phyloP scores from a whole-genome alignment of 2,329 filamentous ascomycete genomes.

The Colletotrichum sp. region DNA sequence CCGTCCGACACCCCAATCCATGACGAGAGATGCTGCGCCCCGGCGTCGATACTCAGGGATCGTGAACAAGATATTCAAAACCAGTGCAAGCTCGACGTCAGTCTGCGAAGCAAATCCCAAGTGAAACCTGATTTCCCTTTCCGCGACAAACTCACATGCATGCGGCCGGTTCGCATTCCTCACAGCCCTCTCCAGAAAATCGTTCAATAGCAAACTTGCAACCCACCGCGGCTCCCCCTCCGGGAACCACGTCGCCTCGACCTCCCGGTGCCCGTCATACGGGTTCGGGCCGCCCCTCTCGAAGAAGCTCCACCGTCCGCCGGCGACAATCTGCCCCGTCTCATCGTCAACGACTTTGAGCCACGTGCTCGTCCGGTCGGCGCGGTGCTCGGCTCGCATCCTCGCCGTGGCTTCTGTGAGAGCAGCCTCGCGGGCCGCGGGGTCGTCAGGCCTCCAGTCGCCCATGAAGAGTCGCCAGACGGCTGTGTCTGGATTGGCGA shows the following conservation, averaged over 20 bases:
- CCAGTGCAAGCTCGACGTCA: constrained; percentile 19
- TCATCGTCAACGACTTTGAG: constrained; percentile 38
- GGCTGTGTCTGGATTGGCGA: not conserved
- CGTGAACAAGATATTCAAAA: constrained; percentile 40
- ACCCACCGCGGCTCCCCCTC: not conserved
- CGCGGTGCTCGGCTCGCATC: constrained; percentile 1
- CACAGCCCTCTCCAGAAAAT: not conserved
- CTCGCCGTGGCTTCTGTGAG: not conserved
- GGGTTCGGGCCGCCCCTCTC: not conserved
- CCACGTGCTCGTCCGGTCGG: constrained; percentile 34
- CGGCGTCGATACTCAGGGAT: constrained; percentile 35
- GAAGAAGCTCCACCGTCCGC: not conserved
- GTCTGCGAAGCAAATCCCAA: not conserved
- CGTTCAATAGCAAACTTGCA: not conserved
- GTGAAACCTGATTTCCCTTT: not conserved
- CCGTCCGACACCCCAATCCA: constrained; percentile 36
- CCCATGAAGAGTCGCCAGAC: not conserved
- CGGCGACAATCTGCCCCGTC: not conserved
- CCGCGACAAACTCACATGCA: not conserved
- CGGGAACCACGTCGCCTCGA: not conserved
- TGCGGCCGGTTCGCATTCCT: not conserved
- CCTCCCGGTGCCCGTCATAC: not conserved
- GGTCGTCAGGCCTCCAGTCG: not conserved
- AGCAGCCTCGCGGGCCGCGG: not conserved
- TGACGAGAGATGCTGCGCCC: constrained; percentile 36